phyloP scores from a whole-genome alignment of 2,329 filamentous ascomycete genomes.

The Xylariomycetidae sp. region DNA sequence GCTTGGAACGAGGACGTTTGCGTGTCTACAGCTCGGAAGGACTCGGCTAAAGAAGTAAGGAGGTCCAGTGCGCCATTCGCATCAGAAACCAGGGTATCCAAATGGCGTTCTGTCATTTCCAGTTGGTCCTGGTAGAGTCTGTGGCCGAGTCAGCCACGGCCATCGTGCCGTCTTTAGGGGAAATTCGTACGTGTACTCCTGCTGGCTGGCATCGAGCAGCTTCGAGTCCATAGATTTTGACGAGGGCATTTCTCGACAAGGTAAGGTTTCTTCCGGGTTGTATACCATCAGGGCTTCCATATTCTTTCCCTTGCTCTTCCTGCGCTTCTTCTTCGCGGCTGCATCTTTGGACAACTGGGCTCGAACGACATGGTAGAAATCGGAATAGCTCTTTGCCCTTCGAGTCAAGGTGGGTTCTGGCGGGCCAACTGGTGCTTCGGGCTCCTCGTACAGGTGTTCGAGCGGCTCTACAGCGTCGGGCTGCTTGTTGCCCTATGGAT shows the following conservation, averaged over 20 bases:
- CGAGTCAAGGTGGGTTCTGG: constrained; percentile 60
- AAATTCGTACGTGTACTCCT: constrained; percentile 67
- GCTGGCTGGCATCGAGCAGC: constrained; percentile 75
- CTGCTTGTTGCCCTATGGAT: constrained; percentile 45
- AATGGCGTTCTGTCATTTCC: constrained; percentile 71
- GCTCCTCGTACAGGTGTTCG: constrained; percentile 52
- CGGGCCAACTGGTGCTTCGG: constrained; percentile 49
- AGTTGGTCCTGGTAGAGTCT: constrained; percentile 78
- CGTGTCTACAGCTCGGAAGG: constrained; percentile 79
- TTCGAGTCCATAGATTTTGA: constrained; percentile 59
- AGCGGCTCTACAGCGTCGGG: constrained; percentile 50
- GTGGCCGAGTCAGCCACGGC: constrained; percentile 22
- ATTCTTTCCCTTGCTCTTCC: constrained; percentile 34
- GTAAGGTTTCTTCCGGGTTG: constrained; percentile 16
- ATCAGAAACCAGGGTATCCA: constrained; percentile 71
- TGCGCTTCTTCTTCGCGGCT: constrained; percentile 34
- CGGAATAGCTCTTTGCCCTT: constrained; percentile 71
- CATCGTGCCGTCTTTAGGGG: constrained; percentile 1
- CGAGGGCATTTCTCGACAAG: constrained; percentile 15
- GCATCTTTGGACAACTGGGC: constrained; percentile 50
- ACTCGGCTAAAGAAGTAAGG: constrained; percentile 72
- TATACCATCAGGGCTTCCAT: constrained; percentile 46
- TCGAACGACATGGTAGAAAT: constrained; percentile 62
- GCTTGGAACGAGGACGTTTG: constrained; percentile 92
- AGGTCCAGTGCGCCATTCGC: constrained; percentile 70